These are phyloP conservation scores for Chrysanthemum makinoi DNA, from an alignment of 129 eudicot genomes.

Conservation along the genomic window DNA sequence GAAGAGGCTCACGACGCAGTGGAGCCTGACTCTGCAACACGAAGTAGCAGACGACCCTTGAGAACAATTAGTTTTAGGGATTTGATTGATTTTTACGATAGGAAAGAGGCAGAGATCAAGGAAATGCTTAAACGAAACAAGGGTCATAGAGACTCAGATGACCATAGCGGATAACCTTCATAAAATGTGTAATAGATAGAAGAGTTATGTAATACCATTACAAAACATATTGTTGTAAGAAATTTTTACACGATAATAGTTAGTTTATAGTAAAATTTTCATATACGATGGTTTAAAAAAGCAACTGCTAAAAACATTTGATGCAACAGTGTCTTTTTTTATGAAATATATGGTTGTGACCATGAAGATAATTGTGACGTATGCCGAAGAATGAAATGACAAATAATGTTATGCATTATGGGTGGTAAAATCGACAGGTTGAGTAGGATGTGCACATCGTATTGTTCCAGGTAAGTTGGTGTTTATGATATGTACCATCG, in stretches of 20 bases:
- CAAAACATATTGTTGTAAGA: neutral
- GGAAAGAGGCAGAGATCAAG: conserved; percentile 64
- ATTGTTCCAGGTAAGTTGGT: too few species aligned
- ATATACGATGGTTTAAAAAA: too few species aligned
- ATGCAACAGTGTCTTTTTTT: too few species aligned
- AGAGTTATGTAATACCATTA: neutral
- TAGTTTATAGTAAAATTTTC: neutral
- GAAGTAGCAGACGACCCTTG: conserved; percentile 26
- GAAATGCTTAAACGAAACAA: conserved; percentile 47
- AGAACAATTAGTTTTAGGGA: conserved; percentile 51
- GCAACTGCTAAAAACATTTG: too few species aligned
- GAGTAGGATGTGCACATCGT: too few species aligned
- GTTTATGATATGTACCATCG: too few species aligned
- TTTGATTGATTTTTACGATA: conserved; percentile 59
- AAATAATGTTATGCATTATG: too few species aligned
- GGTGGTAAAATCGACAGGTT: too few species aligned
- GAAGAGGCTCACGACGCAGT: conserved; percentile 43
- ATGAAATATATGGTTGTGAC: too few species aligned
- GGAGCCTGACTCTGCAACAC: conserved; percentile 36
- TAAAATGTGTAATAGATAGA: conserved; percentile 10
- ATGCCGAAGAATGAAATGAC: too few species aligned
- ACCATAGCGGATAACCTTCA: conserved; percentile 32
- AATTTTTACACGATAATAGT: neutral
- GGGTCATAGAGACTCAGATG: conserved; percentile 34
- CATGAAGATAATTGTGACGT: too few species aligned